phyloP scores from a whole-genome alignment of 495 filamentous ascomycete species.

The Oleoguttula mirabilis region DNA sequence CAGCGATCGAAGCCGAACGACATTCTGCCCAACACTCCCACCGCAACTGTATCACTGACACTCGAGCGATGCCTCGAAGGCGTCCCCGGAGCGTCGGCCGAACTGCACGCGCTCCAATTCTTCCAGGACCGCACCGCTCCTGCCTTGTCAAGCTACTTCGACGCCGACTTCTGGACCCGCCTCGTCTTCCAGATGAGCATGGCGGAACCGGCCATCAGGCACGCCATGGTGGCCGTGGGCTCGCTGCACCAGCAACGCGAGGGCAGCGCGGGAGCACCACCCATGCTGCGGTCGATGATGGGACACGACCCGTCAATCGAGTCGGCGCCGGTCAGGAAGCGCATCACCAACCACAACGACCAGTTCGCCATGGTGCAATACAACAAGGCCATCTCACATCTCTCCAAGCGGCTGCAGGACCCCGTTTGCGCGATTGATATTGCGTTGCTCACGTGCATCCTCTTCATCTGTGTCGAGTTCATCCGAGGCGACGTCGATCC shows the following conservation, averaged over 20 bases:
- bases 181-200: conserved; percentile 13
- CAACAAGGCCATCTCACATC: conserved; percentile 12
- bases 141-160: conserved; percentile 14
- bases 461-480: conserved; percentile 18
- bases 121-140: conserved; percentile 15
- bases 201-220: conserved; percentile 11
- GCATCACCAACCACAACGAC: conserved; percentile 5
- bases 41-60: too few species aligned
- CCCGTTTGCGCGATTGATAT: conserved; percentile 1
- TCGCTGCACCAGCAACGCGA: conserved; percentile 9
- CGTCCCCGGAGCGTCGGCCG: neutral
- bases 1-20: neutral
- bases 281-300: conserved; percentile 1
- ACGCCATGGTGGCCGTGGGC: conserved; percentile 15
- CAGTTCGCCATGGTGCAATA: conserved; percentile 13
- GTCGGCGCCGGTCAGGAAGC: neutral
- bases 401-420: conserved; percentile 5
- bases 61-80: conserved; percentile 5
- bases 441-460: conserved; percentile 16
- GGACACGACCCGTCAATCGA: neutral
- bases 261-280: neutral
- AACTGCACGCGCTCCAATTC: conserved; percentile 14
- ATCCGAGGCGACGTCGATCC: conserved; percentile 5
- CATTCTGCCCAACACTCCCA: neutral
- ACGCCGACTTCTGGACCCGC: conserved; percentile 16